A percentile compares a stretch with the other conserved stretches of the same genome.
Evolutionary conservation across 2,329 filamentous ascomycete genomes (phyloP).

Genomic region (Microcyclospora pomicola): DNA sequence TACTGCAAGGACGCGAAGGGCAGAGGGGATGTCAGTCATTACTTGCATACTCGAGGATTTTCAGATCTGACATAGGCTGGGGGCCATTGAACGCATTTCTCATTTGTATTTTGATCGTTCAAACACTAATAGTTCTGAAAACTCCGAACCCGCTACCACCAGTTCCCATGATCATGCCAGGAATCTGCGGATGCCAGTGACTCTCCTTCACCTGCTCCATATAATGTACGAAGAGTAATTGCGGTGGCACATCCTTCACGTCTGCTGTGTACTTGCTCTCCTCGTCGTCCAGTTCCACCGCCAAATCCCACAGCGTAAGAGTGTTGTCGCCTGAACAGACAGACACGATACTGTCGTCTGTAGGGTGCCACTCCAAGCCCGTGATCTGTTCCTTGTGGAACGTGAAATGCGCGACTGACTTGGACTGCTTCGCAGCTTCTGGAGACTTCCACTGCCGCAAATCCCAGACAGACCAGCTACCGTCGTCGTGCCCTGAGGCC

Average conservation of each 20-base stretch:
- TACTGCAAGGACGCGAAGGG: too few relatives aligned
- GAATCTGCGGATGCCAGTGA: slow-evolving; percentile 96
- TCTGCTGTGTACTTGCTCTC: slow-evolving; percentile 83
- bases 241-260: slow-evolving; percentile 79
- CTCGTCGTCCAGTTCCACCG: slow-evolving; percentile 92
- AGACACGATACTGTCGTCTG: slow-evolving; percentile 87
- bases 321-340: slow-evolving; percentile 90
- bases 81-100: too few relatives aligned
- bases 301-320: slow-evolving; percentile 89
- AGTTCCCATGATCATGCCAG: slow-evolving; percentile 76
- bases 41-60: too few relatives aligned
- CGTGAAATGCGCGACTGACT: slow-evolving; percentile 80
- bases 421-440: slow-evolving; percentile 39
- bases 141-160: slow-evolving; percentile 66
- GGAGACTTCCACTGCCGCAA: slow-evolving; percentile 74
- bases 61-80: too few relatives aligned
- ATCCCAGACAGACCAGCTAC: slow-evolving; percentile 93
- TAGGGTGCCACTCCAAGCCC: slow-evolving; percentile 91
- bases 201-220: slow-evolving; percentile 89
- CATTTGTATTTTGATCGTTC: slow-evolving; percentile 1
- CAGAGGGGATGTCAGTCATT: too few relatives aligned
- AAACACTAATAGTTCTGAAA: slow-evolving; percentile 30
- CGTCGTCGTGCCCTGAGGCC: slow-evolving; percentile 84
- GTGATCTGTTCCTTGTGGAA: slow-evolving; percentile 98
- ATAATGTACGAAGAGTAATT: slow-evolving; percentile 92